Evolutionary conservation across 768 basidiomycete species (phyloP).

Genomic region (Lactarius hatsudake): DNA sequence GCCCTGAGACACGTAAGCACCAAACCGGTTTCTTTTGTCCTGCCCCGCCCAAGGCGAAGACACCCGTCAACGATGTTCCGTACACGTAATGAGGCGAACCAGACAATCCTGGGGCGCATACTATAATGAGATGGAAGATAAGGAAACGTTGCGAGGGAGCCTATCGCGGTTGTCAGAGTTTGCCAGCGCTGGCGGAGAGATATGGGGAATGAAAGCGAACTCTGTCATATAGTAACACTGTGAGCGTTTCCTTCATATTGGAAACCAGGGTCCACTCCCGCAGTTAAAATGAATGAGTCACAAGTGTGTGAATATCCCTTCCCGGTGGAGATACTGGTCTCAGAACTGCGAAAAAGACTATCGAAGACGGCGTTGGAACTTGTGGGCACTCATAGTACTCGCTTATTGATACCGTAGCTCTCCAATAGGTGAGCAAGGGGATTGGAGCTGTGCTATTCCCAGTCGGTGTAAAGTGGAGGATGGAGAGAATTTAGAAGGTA

Average conservation of each 20-base stretch:
- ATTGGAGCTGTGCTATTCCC: neutral
- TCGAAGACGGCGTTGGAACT: neutral
- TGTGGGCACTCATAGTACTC: neutral
- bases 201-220: neutral
- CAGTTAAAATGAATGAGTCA: neutral
- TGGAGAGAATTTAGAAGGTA: neutral
- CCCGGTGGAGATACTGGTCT: neutral
- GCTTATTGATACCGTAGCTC: neutral
- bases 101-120: slow-evolving; percentile 6
- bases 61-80: slow-evolving; percentile 2
- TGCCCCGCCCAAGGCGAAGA: slow-evolving; percentile 2
- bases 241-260: neutral
- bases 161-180: neutral
- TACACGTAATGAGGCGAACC: slow-evolving; percentile 21
- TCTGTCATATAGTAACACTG: neutral
- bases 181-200: neutral
- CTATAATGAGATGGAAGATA: slow-evolving; percentile 1
- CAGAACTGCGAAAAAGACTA: neutral
- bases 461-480: neutral
- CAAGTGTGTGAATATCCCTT: neutral
- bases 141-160: slow-evolving; percentile 6
- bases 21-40: slow-evolving; percentile 16
- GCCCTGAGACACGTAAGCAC: slow-evolving; percentile 13
- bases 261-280: neutral
- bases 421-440: neutral